Percentiles rank a stretch among this genome's conserved stretches.
phyloP scores from a whole-genome alignment of 1,139 yeast genomes.

The Geotrichum restrictum region DNA sequence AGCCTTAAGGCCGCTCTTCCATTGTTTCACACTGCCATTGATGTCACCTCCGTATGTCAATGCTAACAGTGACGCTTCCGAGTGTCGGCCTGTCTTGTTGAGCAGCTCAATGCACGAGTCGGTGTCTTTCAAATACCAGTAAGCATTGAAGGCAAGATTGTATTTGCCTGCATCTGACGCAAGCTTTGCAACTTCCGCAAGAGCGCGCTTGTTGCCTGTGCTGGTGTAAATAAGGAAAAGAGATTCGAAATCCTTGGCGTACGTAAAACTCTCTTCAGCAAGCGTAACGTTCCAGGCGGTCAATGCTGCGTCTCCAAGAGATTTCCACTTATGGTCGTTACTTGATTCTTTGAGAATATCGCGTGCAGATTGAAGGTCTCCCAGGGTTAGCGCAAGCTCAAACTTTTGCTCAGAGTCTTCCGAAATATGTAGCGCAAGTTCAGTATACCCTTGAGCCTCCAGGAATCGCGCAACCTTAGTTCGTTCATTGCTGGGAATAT shows the following conservation, averaged over 20 bases:
- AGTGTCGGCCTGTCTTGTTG: slow-evolving; percentile 60
- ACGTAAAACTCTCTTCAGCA: slow-evolving; percentile 76
- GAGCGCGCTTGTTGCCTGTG: slow-evolving; percentile 61
- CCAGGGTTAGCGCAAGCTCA: slow-evolving; percentile 70
- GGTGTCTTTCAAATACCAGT: slow-evolving; percentile 79
- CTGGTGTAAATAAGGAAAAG: slow-evolving; percentile 79
- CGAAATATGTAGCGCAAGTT: slow-evolving; percentile 76
- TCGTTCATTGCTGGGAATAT: slow-evolving; percentile 63
- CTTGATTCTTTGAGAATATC: slow-evolving; percentile 54
- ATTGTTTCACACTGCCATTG: slow-evolving; percentile 49
- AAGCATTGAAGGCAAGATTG: slow-evolving; percentile 87
- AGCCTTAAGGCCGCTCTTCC: slow-evolving; percentile 59
- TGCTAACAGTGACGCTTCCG: slow-evolving; percentile 84
- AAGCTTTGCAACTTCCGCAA: slow-evolving; percentile 52
- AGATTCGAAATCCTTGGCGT: slow-evolving; percentile 79
- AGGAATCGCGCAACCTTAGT: slow-evolving; percentile 84
- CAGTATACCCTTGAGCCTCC: slow-evolving; percentile 84
- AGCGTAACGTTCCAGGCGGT: slow-evolving; percentile 71
- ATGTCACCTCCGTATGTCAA: slow-evolving; percentile 63
- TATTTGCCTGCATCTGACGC: slow-evolving; percentile 73
- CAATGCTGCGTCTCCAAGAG: slow-evolving; percentile 83
- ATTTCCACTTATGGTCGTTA: slow-evolving; percentile 77
- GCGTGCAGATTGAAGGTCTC: slow-evolving; percentile 67
- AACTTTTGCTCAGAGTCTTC: slow-evolving; percentile 84
- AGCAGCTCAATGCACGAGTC: slow-evolving; percentile 63